Base-by-base conservation (phyloP, 2,329 filamentous ascomycete species). In the Arthroderma sp. region DNA sequence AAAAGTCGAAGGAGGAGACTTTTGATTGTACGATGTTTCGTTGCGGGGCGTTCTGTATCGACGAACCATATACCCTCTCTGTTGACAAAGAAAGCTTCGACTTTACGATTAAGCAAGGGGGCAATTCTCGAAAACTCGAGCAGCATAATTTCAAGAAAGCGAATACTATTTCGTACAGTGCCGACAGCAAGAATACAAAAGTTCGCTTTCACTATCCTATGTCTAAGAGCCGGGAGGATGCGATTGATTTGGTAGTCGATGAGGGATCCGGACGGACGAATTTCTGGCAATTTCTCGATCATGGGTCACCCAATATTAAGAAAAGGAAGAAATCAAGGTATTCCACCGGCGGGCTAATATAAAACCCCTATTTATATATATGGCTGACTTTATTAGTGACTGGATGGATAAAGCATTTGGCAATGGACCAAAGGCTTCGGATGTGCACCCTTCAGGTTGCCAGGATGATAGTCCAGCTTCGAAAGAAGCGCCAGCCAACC, bases 171-270 rank as follows among this genome's bases (percentile, higher is more conserved):
- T 1, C 50, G 2, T 43, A 48, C 31, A 58, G 59, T 8, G 38
- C 51, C 4, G 30, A 46, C 15, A 10, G 31, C 1, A 29, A 49
- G 3, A 59, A 55, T 43, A 47, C 49, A 5, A 64, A 64, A 50
- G 43, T 63, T 29, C 55, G 55, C 4, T 50, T 65, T 6, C 46
- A 47, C 9, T 48, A 62, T 44, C n/a, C 43, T 37, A 40, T 44
- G 37, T 29, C 31, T 27, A 5, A 80, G 61, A 0, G 71, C 73
- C 0, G 68, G 45, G 5, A 77, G 60, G 0, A 64, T 64, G 34
- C 75, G 40, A 73, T 58, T 50, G 2, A 62, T 63, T 52, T 78
- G 74, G 46, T 64, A 74, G 3, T 66, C 70, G 49, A 34, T 9
- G 38, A 40, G 11, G 45, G 38, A 6, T 29, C 38, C 11, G 48